Conservation (phyloP, 441 rosid genomes). For the Pelargonium exstipulatum region DNA sequence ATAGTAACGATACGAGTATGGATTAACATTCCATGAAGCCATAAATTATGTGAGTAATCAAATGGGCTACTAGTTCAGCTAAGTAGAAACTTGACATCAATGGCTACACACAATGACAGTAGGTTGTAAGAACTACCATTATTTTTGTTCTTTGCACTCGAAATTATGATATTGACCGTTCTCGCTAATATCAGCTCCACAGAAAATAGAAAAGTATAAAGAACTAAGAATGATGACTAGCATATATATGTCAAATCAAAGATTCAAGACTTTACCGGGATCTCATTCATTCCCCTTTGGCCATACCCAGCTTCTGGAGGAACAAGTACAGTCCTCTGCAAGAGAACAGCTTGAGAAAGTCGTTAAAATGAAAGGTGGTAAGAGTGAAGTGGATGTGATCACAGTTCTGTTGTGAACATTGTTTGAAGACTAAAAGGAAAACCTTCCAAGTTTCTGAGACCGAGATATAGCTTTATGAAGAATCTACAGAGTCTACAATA, state of each 20-base stretch:
- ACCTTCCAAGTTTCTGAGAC: not conserved
- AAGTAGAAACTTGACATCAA: not conserved
- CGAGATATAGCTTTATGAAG: not conserved
- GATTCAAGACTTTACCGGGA: slow-evolving; percentile 46
- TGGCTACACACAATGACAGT: not conserved
- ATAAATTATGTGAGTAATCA: not conserved
- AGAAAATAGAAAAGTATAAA: not conserved
- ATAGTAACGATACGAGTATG: not conserved
- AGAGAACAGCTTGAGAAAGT: not conserved
- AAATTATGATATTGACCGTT: not conserved
- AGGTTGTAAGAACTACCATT: too few species aligned
- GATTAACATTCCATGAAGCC: not conserved
- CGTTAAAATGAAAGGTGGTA: not conserved
- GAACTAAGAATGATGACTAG: not conserved
- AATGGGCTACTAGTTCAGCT: not conserved
- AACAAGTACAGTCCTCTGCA: slow-evolving; percentile 82
- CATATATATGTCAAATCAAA: not conserved
- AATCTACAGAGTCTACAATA: not conserved
- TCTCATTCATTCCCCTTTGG: slow-evolving; percentile 80
- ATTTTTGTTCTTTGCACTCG: not conserved
- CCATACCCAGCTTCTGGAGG: slow-evolving; percentile 87
- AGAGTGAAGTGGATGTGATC: not conserved
- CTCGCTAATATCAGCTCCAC: not conserved
- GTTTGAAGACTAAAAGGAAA: not conserved
- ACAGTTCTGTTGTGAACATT: not conserved